phyloP scores from a whole-genome alignment of 352 stramenopile genomes.

The Pythium angustatum region DNA sequence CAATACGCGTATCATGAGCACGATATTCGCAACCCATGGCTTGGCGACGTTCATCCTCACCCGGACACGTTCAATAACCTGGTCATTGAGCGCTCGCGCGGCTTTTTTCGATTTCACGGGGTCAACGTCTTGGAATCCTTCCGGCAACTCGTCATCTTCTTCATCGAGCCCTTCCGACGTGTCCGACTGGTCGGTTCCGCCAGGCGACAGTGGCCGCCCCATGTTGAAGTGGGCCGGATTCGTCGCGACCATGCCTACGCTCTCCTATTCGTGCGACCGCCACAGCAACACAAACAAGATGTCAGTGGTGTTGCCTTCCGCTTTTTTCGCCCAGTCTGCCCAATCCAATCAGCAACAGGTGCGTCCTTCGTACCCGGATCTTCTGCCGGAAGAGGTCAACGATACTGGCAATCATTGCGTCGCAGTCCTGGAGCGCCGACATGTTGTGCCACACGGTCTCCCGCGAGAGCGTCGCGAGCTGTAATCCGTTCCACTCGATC shows the following conservation, averaged over 20 bases:
- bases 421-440: constrained; percentile 58
- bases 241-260: constrained; percentile 43
- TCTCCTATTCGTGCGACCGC: too few species aligned
- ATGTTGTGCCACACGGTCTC: constrained; percentile 73
- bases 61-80: constrained; percentile 70
- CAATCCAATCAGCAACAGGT: neutral
- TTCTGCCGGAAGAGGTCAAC: constrained; percentile 57
- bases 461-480: constrained; percentile 41
- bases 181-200: constrained; percentile 32
- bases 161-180: constrained; percentile 51
- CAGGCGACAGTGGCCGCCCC: constrained; percentile 27
- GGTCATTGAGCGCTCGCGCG: constrained; percentile 72
- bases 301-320: neutral
- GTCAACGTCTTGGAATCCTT: constrained; percentile 68
- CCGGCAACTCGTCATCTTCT: constrained; percentile 49
- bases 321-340: neutral
- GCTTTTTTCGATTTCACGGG: constrained; percentile 77
- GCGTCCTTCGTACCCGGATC: constrained; percentile 36
- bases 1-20: neutral
- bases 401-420: constrained; percentile 37
- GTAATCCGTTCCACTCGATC: constrained; percentile 39
- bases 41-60: constrained; percentile 18
- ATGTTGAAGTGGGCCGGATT: constrained; percentile 46
- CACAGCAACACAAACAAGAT: too few species aligned
- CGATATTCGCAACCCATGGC: neutral